phyloP scores from a whole-genome alignment of 495 filamentous ascomycete species.

The Talaromyces liani region DNA sequence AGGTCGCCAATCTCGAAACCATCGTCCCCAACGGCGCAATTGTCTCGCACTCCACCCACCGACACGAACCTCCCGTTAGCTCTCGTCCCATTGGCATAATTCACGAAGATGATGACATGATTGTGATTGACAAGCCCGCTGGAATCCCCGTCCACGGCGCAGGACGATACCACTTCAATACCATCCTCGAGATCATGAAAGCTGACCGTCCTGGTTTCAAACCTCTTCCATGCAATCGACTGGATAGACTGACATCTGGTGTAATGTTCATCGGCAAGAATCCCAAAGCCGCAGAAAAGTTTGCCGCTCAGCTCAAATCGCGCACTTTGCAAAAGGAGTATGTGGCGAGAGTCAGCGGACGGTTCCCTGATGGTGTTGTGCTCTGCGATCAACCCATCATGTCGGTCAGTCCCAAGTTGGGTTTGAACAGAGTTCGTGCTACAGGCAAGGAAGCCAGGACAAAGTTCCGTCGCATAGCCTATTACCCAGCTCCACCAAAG shows the following conservation, averaged over 20 bases:
- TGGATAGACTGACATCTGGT: slow-evolving; percentile 90
- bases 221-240: slow-evolving; percentile 80
- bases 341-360: slow-evolving; percentile 79
- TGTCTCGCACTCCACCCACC: slow-evolving; percentile 87
- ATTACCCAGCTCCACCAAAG: slow-evolving; percentile 55
- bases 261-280: slow-evolving; percentile 96
- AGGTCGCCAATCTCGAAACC: slow-evolving; percentile 47
- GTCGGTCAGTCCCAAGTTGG: slow-evolving; percentile 88
- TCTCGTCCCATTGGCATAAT: slow-evolving; percentile 71
- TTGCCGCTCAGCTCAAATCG: slow-evolving; percentile 61
- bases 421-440: slow-evolving; percentile 85
- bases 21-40: slow-evolving; percentile 73
- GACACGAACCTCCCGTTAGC: slow-evolving; percentile 90
- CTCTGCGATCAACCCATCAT: slow-evolving; percentile 92
- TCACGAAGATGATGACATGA: slow-evolving; percentile 82
- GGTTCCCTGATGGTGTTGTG: slow-evolving; percentile 74
- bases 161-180: slow-evolving; percentile 92
- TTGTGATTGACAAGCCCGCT: slow-evolving; percentile 94
- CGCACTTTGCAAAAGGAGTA: slow-evolving; percentile 91
- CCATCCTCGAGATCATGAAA: slow-evolving; percentile 86
- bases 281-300: slow-evolving; percentile 65
- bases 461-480: slow-evolving; percentile 81
- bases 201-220: slow-evolving; percentile 63
- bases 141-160: slow-evolving; percentile 93
- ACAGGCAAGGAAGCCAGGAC: slow-evolving; percentile 85